These are phyloP conservation scores for Malus fusca DNA, from an alignment of 306 rosid genomes.

Conservation along the genomic window DNA sequence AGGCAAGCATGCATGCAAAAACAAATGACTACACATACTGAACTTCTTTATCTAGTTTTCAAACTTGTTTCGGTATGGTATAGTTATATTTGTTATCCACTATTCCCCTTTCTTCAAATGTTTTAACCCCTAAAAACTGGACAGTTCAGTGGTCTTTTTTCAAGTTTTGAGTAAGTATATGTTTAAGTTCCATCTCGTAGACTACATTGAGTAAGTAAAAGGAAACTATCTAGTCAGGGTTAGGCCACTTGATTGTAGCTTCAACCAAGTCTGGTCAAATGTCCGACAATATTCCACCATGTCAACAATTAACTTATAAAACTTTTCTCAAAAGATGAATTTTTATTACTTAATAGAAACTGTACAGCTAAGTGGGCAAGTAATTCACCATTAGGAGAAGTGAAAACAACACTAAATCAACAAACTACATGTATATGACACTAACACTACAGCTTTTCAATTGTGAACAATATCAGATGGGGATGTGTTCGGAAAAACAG, in stretches of 20 bases:
- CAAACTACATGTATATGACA: no score
- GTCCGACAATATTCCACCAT: background rate
- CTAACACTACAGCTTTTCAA: no score
- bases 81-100: background rate
- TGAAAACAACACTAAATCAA: background rate
- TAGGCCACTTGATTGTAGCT: background rate
- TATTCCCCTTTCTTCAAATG: background rate
- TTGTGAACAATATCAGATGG: no score
- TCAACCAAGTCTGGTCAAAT: background rate
- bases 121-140: background rate
- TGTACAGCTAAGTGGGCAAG: background rate
- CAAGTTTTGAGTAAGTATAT: background rate
- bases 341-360: background rate
- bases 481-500: no score
- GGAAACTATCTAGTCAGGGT: background rate
- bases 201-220: background rate
- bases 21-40: background rate
- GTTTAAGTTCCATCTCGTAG: background rate
- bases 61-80: background rate
- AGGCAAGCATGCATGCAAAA: slow-evolving; percentile 3
- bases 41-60: background rate
- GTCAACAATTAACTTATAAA: background rate
- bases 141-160: background rate
- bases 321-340: background rate
- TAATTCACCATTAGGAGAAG: background rate